Evolutionary conservation across 2,329 filamentous ascomycete species (phyloP).

Genomic region (Thelonectria blattea): DNA sequence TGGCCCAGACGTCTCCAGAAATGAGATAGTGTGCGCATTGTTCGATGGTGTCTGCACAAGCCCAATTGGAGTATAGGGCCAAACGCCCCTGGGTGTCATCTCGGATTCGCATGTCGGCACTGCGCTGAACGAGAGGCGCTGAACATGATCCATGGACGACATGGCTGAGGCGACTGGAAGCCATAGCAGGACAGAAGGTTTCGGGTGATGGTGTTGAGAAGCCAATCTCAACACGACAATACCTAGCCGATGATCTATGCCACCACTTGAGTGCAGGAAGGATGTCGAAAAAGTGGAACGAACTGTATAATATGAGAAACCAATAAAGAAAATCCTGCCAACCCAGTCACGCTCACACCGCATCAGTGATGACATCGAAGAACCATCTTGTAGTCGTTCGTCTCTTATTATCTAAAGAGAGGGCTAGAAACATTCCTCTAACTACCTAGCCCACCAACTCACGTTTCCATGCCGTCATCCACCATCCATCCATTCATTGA

Average conservation of each 20-base stretch:
- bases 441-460: background rate
- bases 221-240: too few relatives aligned
- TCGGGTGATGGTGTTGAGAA: too few relatives aligned
- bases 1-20: background rate
- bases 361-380: background rate
- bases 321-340: background rate
- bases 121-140: too few relatives aligned
- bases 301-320: background rate
- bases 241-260: too few relatives aligned
- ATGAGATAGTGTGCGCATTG: background rate
- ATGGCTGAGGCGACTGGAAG: too few relatives aligned
- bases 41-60: background rate
- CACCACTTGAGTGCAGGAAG: too few relatives aligned
- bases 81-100: background rate
- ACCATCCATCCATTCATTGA: conserved; percentile 5
- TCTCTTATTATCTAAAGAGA: conserved; percentile 20
- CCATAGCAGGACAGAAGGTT: too few relatives aligned
- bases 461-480: conserved; percentile 7
- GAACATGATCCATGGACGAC: too few relatives aligned
- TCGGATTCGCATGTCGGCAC: background rate
- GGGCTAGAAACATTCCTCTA: conserved; percentile 16
- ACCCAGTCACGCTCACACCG: background rate
- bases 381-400: conserved; percentile 5
- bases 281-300: too few relatives aligned
- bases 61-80: background rate